Evolutionary conservation across 768 basidiomycete genomes (phyloP), one percentile per base, ranked within the genome.

Genomic region (Leccinum subgranulosum): DNA sequence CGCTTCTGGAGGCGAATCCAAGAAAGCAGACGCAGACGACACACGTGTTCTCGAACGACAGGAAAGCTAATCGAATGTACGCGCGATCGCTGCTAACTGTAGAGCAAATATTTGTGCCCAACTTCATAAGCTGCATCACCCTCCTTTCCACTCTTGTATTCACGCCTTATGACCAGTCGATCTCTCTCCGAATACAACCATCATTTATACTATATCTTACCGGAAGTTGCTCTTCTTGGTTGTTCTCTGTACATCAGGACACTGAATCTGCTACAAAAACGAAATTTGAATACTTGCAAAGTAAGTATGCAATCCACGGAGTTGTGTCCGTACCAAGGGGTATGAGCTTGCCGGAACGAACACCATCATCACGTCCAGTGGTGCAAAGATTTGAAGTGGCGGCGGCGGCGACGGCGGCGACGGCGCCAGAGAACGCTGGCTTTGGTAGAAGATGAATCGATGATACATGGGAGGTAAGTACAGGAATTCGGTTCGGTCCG

Each of bases 181-280:
- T 55, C 36, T 29, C 45, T 53, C 28, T 48, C 27, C 29, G 11
- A 12, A 48, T 41, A 31, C 8, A 57, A 49, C 50, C 45, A 28
- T 60, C 33, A 50, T 55, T 59, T 57, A 58, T 61, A 53, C 27
- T 59, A 49, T 65, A 66, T 67, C 55, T 58, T 47, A 41, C 27
- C 11, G 45, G 51, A 54, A 43, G 34, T 34, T n/a, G 15, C 50
- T 49, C 25, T 33, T 6, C 29, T 54, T 43, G 39, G 21, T 17
- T 51, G 31, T 41, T 65, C 45, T 66, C 46, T 64, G 64, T 67
- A 54, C 19, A 61, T 57, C 56, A 64, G 48, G 49, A 48, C 17
- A 28, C 31, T 33, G 31, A 33, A 33, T 50, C 51, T 4, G 25
- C 19, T 53, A 41, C 28, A 49, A 56, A 36, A 58, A 58, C 41